Evolutionary conservation across 331 rosid species (phyloP).

Genomic region (Quercus phellos): DNA sequence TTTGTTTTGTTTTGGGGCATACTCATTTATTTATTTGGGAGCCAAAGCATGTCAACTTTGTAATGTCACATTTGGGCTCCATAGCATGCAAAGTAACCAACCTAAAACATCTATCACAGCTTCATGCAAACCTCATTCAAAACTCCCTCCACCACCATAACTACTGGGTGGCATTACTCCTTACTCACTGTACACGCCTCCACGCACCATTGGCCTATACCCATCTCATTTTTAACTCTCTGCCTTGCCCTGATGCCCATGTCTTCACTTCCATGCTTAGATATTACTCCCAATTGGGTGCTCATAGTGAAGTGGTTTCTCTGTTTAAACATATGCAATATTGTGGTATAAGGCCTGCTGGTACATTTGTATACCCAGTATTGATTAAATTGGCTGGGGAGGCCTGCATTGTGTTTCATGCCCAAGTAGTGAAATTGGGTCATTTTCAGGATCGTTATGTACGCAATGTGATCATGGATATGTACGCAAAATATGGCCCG

Average conservation of each 20-base stretch:
- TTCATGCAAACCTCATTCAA: conserved; percentile 52
- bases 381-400: conserved; percentile 46
- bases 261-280: conserved; percentile 53
- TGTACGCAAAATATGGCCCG: conserved; percentile 30
- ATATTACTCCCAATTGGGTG: conserved; percentile 37
- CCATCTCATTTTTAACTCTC: conserved; percentile 31
- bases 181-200: conserved; percentile 49
- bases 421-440: conserved; percentile 46
- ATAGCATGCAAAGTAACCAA: conserved; percentile 18
- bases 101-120: conserved; percentile 29
- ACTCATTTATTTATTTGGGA: neutral
- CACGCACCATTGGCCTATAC: conserved; percentile 48
- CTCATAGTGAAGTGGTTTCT: conserved; percentile 21
- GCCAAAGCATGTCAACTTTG: neutral
- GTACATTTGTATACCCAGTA: conserved; percentile 37
- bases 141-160: conserved; percentile 40
- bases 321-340: conserved; percentile 38
- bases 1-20: neutral
- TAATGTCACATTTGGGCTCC: conserved; percentile 23
- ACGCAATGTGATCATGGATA: conserved; percentile 42
- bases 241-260: conserved; percentile 27
- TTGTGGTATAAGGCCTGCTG: conserved; percentile 20
- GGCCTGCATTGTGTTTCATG: conserved; percentile 40
- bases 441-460: conserved; percentile 35
- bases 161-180: conserved; percentile 43